phyloP scores from a whole-genome alignment of 495 filamentous ascomycete species.

The Geoglossum glabrum region DNA sequence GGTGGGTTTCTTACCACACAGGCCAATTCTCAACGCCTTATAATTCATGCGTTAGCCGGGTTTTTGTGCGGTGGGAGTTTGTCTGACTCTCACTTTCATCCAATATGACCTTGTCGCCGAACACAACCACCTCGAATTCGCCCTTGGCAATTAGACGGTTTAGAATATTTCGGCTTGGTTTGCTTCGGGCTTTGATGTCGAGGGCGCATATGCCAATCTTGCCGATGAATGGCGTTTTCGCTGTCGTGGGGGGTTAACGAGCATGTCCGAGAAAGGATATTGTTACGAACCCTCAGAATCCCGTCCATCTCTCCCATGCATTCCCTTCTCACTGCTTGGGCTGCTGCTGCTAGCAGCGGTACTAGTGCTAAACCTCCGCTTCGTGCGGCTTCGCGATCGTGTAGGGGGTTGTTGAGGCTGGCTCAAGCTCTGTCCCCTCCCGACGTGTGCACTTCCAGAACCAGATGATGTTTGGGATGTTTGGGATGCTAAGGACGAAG shows the following conservation, averaged over 20 bases:
- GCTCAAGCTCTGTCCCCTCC: neutral
- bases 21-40: constrained; percentile 53
- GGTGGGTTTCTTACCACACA: constrained; percentile 25
- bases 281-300: constrained; percentile 13
- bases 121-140: constrained; percentile 90
- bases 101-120: constrained; percentile 94
- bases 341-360: constrained; percentile 53
- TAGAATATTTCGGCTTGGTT: constrained; percentile 85
- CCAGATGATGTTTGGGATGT: neutral
- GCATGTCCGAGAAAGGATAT: neutral
- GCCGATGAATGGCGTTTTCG: constrained; percentile 23
- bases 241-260: neutral
- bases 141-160: constrained; percentile 75
- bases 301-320: constrained; percentile 26
- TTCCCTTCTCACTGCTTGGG: constrained; percentile 33
- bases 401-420: constrained; percentile 10
- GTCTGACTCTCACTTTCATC: constrained; percentile 61
- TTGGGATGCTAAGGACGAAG: neutral
- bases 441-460: neutral
- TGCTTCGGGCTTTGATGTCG: constrained; percentile 89
- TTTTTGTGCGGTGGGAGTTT: constrained; percentile 20
- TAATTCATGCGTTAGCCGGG: constrained; percentile 1
- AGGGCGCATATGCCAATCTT: constrained; percentile 86
- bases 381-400: constrained; percentile 49
- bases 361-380: constrained; percentile 56